Percentiles rank a stretch among this genome's conserved stretches.
Evolutionary conservation across 495 filamentous ascomycete genomes (phyloP).

Genomic region (Lophiostoma macrostomum): DNA sequence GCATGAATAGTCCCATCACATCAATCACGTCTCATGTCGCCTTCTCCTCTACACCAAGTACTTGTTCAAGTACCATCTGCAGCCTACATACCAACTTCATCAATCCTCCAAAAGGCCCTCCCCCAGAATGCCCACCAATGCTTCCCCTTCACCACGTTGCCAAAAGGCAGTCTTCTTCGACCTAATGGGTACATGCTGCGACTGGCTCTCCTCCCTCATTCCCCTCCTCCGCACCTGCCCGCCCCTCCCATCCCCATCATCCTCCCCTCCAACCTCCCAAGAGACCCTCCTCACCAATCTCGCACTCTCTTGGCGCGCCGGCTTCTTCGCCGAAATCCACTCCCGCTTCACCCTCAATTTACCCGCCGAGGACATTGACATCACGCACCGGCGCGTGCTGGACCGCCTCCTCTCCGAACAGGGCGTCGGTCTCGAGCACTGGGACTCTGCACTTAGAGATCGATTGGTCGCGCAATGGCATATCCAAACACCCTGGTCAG

Average conservation of each 20-base stretch:
- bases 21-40: too few species aligned
- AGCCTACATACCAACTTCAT: too few species aligned
- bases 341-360: constrained; percentile 13
- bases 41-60: too few species aligned
- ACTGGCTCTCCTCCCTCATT: constrained; percentile 44
- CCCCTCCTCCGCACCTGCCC: constrained; percentile 33
- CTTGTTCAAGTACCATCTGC: too few species aligned
- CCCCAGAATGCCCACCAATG: too few species aligned
- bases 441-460: constrained; percentile 1
- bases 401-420: constrained; percentile 22
- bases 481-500: constrained; percentile 8
- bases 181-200: constrained; percentile 49
- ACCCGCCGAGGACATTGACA: constrained; percentile 34
- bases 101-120: too few species aligned
- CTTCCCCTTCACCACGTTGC: too few species aligned
- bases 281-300: constrained; percentile 3
- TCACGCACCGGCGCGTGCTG: constrained; percentile 35
- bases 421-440: constrained; percentile 3
- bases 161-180: constrained; percentile 48
- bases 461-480: constrained; percentile 15
- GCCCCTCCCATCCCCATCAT: constrained; percentile 7
- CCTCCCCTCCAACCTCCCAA: neutral
- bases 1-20: too few species aligned
- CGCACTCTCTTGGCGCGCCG: constrained; percentile 29
- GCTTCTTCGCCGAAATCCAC: constrained; percentile 32